Conservation (phyloP, 805 yeast species). For the Komagataella pastoris region DNA sequence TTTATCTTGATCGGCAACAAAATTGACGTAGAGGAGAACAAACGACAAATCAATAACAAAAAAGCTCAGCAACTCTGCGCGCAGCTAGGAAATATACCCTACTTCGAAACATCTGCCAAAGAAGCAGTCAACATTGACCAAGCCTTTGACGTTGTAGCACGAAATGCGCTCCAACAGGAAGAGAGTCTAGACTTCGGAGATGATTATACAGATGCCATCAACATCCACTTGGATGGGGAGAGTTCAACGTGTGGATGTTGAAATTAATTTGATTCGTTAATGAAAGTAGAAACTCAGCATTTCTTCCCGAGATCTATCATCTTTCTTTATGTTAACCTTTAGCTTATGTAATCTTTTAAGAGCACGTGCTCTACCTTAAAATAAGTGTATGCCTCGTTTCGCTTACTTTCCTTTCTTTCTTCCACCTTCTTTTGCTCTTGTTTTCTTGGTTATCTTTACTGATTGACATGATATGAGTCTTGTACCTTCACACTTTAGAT, state of each 20-base stretch:
- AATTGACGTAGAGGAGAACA: constrained; percentile 85
- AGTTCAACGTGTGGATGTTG: constrained; percentile 65
- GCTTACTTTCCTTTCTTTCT: background rate
- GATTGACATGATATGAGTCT: background rate
- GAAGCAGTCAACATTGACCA: constrained; percentile 90
- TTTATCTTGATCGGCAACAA: constrained; percentile 92
- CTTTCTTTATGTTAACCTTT: background rate
- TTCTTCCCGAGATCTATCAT: background rate
- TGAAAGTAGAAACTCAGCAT: background rate
- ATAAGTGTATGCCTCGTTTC: background rate
- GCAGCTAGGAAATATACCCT: constrained; percentile 60
- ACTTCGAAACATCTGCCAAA: constrained; percentile 96
- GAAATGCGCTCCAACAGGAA: constrained; percentile 92
- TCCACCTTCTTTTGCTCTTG: background rate
- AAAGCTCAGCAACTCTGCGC: constrained; percentile 29
- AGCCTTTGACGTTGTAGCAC: constrained; percentile 91
- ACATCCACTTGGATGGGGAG: constrained; percentile 84
- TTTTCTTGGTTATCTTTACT: background rate
- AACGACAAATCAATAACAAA: constrained; percentile 54
- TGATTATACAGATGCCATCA: constrained; percentile 93
- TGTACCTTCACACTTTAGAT: background rate
- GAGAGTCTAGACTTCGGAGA: constrained; percentile 84
- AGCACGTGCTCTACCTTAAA: background rate
- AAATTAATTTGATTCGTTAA: background rate
- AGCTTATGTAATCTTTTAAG: background rate